Conservation (phyloP, 345 rosid species). For the Sonneratia alba region DNA sequence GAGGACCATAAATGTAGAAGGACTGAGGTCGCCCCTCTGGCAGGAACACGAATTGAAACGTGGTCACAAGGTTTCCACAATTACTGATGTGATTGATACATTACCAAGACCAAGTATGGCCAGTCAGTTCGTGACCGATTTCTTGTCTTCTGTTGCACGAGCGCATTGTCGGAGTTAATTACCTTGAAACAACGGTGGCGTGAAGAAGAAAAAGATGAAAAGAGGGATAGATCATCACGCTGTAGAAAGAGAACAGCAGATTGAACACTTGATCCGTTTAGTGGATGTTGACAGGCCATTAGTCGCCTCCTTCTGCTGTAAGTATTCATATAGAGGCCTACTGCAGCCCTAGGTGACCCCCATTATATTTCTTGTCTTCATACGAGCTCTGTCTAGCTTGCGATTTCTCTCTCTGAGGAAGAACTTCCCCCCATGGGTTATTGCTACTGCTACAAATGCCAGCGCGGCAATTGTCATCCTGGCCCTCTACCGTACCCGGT, state of each 20-base stretch:
- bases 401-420: background rate
- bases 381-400: background rate
- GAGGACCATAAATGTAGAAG: no score
- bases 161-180: background rate
- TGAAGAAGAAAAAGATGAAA: background rate
- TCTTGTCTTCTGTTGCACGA: background rate
- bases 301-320: background rate
- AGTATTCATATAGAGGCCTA: background rate
- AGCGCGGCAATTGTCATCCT: constrained; percentile 8
- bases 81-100: background rate
- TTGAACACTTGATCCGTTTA: background rate
- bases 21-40: no score
- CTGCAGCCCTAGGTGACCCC: background rate
- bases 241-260: background rate
- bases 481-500: constrained; percentile 26
- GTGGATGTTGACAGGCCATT: background rate
- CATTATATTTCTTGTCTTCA: background rate
- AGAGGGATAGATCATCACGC: no score
- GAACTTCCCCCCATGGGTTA: constrained; percentile 8
- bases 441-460: constrained; percentile 12
- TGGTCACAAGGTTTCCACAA: background rate
- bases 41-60: no score
- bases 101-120: no score
- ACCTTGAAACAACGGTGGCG: background rate
- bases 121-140: background rate